Evolutionary conservation across 2,329 filamentous ascomycete genomes (phyloP), one percentile per base, ranked within the genome.

Genomic region (Aspergillus versicolor): DNA sequence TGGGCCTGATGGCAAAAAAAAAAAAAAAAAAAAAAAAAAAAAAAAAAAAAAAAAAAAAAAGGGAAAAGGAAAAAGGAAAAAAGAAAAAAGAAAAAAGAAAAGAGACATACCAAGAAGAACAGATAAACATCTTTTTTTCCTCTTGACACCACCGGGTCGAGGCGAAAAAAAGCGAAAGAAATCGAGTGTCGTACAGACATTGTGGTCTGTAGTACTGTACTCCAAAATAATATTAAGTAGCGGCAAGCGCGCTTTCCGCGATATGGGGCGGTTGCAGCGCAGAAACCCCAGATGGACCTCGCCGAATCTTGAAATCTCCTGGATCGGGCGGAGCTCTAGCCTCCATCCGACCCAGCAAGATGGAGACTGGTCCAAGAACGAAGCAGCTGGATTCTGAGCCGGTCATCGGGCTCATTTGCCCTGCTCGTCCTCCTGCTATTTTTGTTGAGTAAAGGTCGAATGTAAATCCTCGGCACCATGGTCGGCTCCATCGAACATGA

Each of bases 231-330:
- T 46, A 54, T 41, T 52, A 42, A 58, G 32, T 49, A 55, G 71
- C 72, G 72, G 72, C 68, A 75, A 74, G 67, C 72, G 72, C 72
- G 72, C 72, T 70, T 70, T 70, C 56, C 69, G 70, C 66, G 67
- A 70, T 62, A 64, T 65, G 48, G 61, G 54, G 70, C 70, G 70
- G 69, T 70, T 72, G 63, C 65, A 69, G 70, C 68, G 69, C 67
- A 65, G 34, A 63, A 68, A 63, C 69, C 67, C 69, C 67, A 65
- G 67, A 69, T 63, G 51, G 42, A 27, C 41, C 52, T 48, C 34
- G 22, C n/a, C 40, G 32, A 45, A 19, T 40, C 30, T 30, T 43
- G 34, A 17, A n/a, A 44, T 13, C 42, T 38, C 44, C 48, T 52
- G 24, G 45, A 54, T 54, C 19, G n/a, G 46, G 46, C 47, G 42